Conservation (phyloP, 73 alveolate species). For the Tetrahymena elliotti region DNA sequence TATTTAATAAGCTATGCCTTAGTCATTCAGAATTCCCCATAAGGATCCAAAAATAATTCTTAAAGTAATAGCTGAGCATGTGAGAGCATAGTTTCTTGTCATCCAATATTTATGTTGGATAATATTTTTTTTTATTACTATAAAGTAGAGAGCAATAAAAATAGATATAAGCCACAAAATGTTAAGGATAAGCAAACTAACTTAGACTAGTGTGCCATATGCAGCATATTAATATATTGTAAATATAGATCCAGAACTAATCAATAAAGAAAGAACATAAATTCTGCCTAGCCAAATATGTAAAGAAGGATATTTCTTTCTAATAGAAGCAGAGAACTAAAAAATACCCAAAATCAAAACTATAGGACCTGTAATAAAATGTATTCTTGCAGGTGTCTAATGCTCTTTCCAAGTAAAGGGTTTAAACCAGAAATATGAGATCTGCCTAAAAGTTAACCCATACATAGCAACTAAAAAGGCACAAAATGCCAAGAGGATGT, state of each 20-base stretch:
- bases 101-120: background rate
- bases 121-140: background rate
- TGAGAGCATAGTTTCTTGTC: background rate
- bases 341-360: background rate
- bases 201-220: background rate
- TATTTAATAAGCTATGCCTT: background rate
- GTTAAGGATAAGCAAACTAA: background rate
- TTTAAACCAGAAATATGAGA: background rate
- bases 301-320: background rate
- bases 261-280: background rate
- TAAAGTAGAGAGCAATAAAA: background rate
- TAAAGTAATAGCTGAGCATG: background rate
- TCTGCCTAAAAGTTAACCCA: background rate
- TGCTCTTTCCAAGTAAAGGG: background rate
- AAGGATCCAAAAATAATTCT: background rate
- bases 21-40: background rate
- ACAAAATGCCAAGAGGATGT: background rate
- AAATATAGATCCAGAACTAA: background rate
- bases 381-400: background rate
- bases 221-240: background rate
- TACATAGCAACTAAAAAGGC: background rate
- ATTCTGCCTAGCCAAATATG: background rate
- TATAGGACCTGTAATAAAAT: background rate
- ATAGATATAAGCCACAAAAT: background rate
- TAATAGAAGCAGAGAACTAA: background rate